These are phyloP conservation scores for Zizania latifolia DNA, from an alignment of 176 grass and related monocot genomes.

Conservation along the genomic window DNA sequence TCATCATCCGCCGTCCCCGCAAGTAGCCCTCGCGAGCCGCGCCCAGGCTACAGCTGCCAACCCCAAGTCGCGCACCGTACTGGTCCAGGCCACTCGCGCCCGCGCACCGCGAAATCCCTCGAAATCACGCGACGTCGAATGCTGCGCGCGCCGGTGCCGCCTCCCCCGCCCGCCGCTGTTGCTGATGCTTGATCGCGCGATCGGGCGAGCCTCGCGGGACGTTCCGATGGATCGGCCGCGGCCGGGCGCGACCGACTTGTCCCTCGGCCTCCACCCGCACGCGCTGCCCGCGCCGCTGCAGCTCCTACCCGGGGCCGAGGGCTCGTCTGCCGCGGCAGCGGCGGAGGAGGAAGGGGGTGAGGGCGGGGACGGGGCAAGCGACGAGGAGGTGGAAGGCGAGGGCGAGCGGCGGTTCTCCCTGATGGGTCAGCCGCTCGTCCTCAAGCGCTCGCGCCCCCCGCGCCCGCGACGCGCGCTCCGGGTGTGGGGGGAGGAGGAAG, in stretches of 20 bases:
- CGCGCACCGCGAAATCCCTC: background rate
- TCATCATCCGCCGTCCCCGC: background rate
- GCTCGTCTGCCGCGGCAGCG: too few relatives aligned
- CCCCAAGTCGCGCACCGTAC: background rate
- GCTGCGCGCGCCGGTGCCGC: too few relatives aligned
- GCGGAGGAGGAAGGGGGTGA: constrained; percentile 19
- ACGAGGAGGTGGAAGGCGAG: constrained; percentile 1
- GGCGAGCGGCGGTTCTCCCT: constrained; percentile 59
- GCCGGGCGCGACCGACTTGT: constrained; percentile 54
- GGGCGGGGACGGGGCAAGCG: background rate
- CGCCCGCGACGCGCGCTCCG: constrained; percentile 32
- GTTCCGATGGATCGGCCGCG: constrained; percentile 54
- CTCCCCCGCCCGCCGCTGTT: too few relatives aligned
- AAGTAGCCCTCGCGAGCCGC: background rate
- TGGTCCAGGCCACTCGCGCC: too few relatives aligned
- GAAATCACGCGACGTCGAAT: background rate
- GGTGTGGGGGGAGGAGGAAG: background rate
- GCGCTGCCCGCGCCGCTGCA: constrained; percentile 21
- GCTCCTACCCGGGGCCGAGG: constrained; percentile 40
- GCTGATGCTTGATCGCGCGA: background rate
- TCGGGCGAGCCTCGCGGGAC: background rate
- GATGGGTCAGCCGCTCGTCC: constrained; percentile 68
- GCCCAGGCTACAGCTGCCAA: too few relatives aligned
- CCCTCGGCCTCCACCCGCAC: constrained; percentile 62
- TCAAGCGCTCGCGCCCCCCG: constrained; percentile 41